A percentile compares a stretch with the other conserved stretches of the same genome.
Evolutionary conservation across 2,329 filamentous ascomycete species (phyloP).

Genomic region (Colletotrichum sp.): DNA sequence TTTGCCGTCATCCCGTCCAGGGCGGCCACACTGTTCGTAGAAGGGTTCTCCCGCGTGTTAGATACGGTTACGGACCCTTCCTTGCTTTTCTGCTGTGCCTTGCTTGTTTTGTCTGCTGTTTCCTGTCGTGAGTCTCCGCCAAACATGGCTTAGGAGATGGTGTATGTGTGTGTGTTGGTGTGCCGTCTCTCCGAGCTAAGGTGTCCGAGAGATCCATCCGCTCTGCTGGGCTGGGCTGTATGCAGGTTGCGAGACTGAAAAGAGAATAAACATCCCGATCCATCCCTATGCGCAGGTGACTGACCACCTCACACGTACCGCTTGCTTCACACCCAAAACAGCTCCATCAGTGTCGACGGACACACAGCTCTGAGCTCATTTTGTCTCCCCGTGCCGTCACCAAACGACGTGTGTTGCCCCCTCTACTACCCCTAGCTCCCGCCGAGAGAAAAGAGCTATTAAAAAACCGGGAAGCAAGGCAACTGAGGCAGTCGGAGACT

Average conservation of each 20-base stretch:
- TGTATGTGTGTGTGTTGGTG: not conserved
- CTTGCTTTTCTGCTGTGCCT: not conserved
- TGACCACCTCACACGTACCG: not conserved
- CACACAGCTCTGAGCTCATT: not conserved
- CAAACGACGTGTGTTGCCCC: not conserved
- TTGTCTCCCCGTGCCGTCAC: not conserved
- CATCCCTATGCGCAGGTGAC: not conserved
- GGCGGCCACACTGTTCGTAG: not conserved
- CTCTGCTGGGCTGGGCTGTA: not conserved
- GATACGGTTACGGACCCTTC: not conserved
- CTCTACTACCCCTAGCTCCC: not conserved
- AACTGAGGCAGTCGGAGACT: not conserved
- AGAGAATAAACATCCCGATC: not conserved
- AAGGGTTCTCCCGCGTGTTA: not conserved
- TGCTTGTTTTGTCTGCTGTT: conserved; percentile 5
- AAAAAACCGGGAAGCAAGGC: not conserved
- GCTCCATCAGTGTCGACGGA: not conserved
- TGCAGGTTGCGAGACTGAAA: not conserved
- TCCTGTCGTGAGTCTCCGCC: not conserved
- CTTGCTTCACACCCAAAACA: not conserved
- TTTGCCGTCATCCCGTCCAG: not conserved
- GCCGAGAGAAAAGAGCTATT: not conserved
- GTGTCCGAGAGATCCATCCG: not conserved
- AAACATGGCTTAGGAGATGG: not conserved
- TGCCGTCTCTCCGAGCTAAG: conserved; percentile 18